Base-by-base conservation (phyloP, 129 eudicot genomes). In the Cynara cardunculus region DNA sequence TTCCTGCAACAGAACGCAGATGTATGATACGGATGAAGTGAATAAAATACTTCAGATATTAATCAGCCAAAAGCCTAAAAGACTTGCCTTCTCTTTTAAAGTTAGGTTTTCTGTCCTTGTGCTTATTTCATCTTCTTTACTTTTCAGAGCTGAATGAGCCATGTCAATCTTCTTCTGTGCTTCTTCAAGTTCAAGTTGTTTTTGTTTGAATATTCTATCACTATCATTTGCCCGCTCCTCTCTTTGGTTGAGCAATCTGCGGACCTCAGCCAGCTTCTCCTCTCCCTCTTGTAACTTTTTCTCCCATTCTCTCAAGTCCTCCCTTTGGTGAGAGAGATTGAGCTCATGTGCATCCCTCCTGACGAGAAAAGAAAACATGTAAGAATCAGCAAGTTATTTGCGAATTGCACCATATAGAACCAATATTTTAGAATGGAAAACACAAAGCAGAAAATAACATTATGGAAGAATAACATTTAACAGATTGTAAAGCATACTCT, bases 261-360 rank as follows among this genome's bases (percentile, higher is more conserved):
- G 92, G 66, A 88, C 83, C 83, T 96, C 99, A 73, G 93, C 94
- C 78, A 96, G 76, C 77, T 96, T 87, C 82, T 96, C 98, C 85
- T 93, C 99, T 69, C 90, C 92, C 85, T 89, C 99, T 56, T 91
- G 90, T 72, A 96, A 86, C 81, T 91, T 96, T 31, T 72, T 87
- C 84, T 96, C 99, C 99, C 99, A 93, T 75, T 92, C 99, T 37
- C 91, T 90, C 72, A 96, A 80, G 72, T 96, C 99, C 77, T 93
- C 99, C 81, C 90, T 87, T 80, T 96, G 99, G 71, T 86, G 89
- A 65, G 89, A 80, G 32, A 96, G 5, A 84, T 77, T 84, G 24
- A 85, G 41, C 56, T 91, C 94, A 59, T 87, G 93, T 19, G 88
- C 89, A 68, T 92, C 96, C 83, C 89, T 91, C 88, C 98, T 93